Evolutionary conservation across 257 asterid species (phyloP), one percentile per base, ranked within the genome.

Genomic region (Marsdenia floribunda): DNA sequence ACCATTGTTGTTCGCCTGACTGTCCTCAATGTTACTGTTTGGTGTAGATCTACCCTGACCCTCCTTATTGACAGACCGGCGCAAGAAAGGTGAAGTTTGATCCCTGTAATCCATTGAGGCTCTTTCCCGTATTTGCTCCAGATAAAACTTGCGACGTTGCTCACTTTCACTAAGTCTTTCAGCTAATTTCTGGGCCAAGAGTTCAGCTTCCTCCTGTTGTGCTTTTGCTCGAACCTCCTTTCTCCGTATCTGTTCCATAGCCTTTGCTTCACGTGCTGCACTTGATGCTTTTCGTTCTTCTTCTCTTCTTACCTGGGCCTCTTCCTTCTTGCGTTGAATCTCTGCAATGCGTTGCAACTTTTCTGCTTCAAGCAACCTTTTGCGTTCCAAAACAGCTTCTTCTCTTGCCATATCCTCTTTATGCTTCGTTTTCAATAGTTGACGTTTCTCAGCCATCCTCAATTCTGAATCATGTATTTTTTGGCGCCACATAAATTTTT

Each of bases 31-130:
- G 81, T 77, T 86, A 76, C 81, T 76, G 75, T 68, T 79, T 13
- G 92, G 74, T 40, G 81, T 78, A n/a, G 85, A 78, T 84, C 90
- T 87, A 70, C 87, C 92, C 79, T 79, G 96, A 68, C 83, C 88
- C 70, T 94, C 97, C 90, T 91, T 92, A 80, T 84, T 84, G 21
- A 84, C 49, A 76, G 89, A 76, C 55, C 99, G 98, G 37, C 99
- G 87, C 81, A 92, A 78, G 78, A 94, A 84, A 80, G 99, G 99
- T 55, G 98, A 93, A 76, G 98, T 88, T 82, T 92, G 99, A 86
- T 95, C 99, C 86, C 99, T 88, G 79, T 92, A 94, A 85, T 94
- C 99, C 97, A 92, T 95, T 55, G 99, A 90, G 7, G 99, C 99
- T 78, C 86, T 89, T 87, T 95, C 99, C 58, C 98, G 92, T 76